Conservation (phyloP, 2,329 filamentous ascomycete species). For the Aspergillus japonicus region DNA sequence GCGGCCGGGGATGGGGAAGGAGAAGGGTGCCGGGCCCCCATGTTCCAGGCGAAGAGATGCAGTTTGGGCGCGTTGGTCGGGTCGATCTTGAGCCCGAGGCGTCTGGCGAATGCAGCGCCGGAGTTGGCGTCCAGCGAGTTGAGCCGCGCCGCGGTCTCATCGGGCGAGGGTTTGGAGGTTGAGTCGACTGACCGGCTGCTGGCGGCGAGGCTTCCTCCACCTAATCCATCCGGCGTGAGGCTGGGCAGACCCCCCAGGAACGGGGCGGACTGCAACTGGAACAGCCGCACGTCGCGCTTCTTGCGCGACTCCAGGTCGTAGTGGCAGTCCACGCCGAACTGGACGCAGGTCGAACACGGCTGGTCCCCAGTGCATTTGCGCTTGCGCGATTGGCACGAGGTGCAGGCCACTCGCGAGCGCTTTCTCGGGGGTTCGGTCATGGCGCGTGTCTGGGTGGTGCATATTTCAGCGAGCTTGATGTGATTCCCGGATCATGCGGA, state of each 20-base stretch:
- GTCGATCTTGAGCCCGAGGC: constrained; percentile 54
- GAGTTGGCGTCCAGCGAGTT: constrained; percentile 57
- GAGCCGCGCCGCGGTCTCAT: constrained; percentile 24
- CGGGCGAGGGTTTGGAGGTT: constrained; percentile 11
- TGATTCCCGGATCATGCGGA: background rate
- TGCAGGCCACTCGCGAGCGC: constrained; percentile 49
- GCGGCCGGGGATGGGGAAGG: constrained; percentile 5
- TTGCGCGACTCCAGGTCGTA: constrained; percentile 42
- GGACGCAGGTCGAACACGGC: constrained; percentile 55
- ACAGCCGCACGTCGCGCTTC: constrained; percentile 29
- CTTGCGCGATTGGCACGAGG: constrained; percentile 56
- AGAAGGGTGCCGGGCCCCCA: constrained; percentile 27
- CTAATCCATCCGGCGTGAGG: constrained; percentile 3
- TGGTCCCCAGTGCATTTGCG: constrained; percentile 55
- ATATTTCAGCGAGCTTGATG: background rate
- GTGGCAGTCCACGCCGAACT: constrained; percentile 55
- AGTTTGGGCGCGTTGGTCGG: constrained; percentile 54
- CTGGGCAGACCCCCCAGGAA: constrained; percentile 14
- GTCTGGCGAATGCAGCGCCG: constrained; percentile 56
- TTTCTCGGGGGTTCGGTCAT: constrained; percentile 35
- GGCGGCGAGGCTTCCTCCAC: background rate
- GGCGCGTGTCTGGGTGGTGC: background rate
- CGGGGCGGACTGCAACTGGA: constrained; percentile 17
- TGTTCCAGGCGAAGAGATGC: constrained; percentile 59
- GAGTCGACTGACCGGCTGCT: constrained; percentile 10